Evolutionary conservation across 106 monocot genomes (phyloP).

Genomic region (Dendrobium catenatum): DNA sequence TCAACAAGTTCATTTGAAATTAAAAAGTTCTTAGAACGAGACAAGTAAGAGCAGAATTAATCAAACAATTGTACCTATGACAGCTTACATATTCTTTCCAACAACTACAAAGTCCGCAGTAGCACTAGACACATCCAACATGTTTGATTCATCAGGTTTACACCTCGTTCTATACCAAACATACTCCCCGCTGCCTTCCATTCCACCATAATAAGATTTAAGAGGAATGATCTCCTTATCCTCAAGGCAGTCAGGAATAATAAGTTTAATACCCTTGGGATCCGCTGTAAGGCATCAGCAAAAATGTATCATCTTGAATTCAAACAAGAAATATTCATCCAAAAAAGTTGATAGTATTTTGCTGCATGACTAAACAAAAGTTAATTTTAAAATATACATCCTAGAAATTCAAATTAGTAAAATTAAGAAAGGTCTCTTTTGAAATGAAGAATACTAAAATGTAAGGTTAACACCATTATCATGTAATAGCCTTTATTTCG

Average conservation of each 20-base stretch:
- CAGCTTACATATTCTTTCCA: constrained; percentile 66
- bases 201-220: constrained; percentile 90
- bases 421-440: no score
- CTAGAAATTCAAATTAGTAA: no score
- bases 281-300: constrained; percentile 36
- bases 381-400: neutral
- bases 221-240: constrained; percentile 70
- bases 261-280: constrained; percentile 72
- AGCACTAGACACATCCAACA: constrained; percentile 20
- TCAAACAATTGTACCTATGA: neutral
- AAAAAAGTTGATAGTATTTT: neutral
- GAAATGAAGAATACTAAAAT: no score
- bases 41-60: constrained; percentile 3
- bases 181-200: constrained; percentile 66
- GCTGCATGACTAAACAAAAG: neutral
- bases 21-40: neutral
- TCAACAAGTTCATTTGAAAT: constrained; percentile 6
- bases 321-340: neutral
- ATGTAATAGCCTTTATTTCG: no score
- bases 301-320: neutral
- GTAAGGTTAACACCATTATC: no score
- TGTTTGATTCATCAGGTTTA: constrained; percentile 37
- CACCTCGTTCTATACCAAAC: constrained; percentile 74
- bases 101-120: constrained; percentile 36
- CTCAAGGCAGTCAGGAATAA: constrained; percentile 62